Conservation (phyloP, 257 asterid genomes). For the Gardenia jasminoides region DNA sequence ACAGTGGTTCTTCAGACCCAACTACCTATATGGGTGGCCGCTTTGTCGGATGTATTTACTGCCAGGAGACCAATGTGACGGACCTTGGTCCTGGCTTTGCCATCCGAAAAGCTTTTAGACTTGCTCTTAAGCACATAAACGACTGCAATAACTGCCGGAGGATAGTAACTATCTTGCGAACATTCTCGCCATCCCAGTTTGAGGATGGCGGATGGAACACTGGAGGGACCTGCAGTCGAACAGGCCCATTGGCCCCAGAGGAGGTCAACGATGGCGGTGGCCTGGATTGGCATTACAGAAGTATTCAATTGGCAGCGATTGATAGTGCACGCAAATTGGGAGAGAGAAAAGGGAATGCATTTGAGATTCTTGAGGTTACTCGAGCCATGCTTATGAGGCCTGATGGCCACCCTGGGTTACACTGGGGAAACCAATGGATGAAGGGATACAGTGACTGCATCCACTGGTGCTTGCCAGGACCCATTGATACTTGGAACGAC, state of each 20-base stretch:
- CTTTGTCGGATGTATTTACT: conserved; percentile 43
- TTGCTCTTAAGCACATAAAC: conserved; percentile 37
- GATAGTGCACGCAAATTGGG: conserved; percentile 25
- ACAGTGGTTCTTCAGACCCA: conserved; percentile 47
- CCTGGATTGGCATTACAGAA: conserved; percentile 30
- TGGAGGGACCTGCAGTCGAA: conserved; percentile 46
- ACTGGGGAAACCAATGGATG: conserved; percentile 37
- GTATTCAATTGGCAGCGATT: conserved; percentile 37
- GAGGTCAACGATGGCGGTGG: conserved; percentile 8
- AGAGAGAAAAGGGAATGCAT: conserved; percentile 19
- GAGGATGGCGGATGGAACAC: conserved; percentile 49
- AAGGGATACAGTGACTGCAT: conserved; percentile 51
- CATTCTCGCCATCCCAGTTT: conserved; percentile 45
- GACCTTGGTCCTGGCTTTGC: conserved; percentile 34
- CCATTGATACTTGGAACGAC: conserved; percentile 46
- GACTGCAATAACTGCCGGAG: conserved; percentile 31
- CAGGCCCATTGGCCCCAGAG: conserved; percentile 29
- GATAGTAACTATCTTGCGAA: conserved; percentile 27
- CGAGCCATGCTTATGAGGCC: conserved; percentile 45
- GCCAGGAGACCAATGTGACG: conserved; percentile 30
- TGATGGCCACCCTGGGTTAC: conserved; percentile 45
- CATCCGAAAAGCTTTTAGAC: conserved; percentile 32
- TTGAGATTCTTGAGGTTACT: conserved; percentile 41
- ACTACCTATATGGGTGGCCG: conserved; percentile 33
- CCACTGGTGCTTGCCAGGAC: conserved; percentile 60